phyloP scores from a whole-genome alignment of 495 filamentous ascomycete species.

The Evansstolkia leycettana region DNA sequence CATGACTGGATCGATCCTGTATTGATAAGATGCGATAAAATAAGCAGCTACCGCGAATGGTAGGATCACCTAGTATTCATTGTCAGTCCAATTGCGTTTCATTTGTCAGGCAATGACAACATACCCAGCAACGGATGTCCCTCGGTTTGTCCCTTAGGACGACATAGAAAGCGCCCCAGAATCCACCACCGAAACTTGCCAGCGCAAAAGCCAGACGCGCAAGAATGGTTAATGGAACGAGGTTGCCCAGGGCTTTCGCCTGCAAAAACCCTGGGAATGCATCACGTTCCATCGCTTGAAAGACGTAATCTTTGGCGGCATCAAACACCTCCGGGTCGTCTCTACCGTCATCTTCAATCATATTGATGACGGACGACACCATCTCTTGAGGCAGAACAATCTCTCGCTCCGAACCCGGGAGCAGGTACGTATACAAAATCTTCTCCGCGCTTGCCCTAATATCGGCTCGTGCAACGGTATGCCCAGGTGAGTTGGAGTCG shows the following conservation, averaged over 20 bases:
- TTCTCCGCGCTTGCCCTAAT: conserved; percentile 91
- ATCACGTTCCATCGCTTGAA: conserved; percentile 98
- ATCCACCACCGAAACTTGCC: conserved; percentile 73
- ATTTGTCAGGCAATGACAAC: conserved; percentile 12
- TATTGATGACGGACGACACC: conserved; percentile 62
- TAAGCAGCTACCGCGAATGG: conserved; percentile 88
- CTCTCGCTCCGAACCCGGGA: conserved; percentile 87
- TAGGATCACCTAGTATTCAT: conserved; percentile 60
- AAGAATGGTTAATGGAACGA: conserved; percentile 79
- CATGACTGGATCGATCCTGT: conserved; percentile 83
- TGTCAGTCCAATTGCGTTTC: background rate
- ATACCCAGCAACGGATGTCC: conserved; percentile 68
- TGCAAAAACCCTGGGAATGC: conserved; percentile 94
- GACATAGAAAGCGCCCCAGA: conserved; percentile 87
- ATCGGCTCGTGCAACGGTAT: conserved; percentile 74
- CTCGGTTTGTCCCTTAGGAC: conserved; percentile 78
- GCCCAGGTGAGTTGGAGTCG: conserved; percentile 63
- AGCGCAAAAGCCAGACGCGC: conserved; percentile 77
- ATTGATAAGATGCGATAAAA: conserved; percentile 79
- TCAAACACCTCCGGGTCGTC: conserved; percentile 98
- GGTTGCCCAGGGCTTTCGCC: conserved; percentile 86
- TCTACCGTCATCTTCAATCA: conserved; percentile 77
- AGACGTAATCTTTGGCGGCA: conserved; percentile 95
- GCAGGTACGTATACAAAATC: conserved; percentile 89
- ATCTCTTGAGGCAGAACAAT: conserved; percentile 85